Percentiles rank a stretch among this genome's conserved stretches.
These are phyloP conservation scores for Colletotrichum liaoningense DNA, from an alignment of 2,329 filamentous ascomycete species.

Conservation along the genomic window DNA sequence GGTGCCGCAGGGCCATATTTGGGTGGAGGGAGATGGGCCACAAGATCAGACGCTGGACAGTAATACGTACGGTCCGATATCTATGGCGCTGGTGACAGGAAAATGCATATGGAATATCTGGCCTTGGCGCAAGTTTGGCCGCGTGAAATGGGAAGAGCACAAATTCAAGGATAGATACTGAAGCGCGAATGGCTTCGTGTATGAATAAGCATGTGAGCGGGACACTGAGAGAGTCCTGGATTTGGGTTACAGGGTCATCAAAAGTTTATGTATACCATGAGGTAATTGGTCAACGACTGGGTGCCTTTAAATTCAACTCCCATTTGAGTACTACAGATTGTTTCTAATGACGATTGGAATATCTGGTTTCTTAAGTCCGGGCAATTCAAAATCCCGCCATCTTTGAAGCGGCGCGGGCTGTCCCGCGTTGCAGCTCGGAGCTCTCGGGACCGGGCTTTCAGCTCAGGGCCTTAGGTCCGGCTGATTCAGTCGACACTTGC, in stretches of 20 bases:
- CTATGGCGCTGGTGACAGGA: constrained; percentile 79
- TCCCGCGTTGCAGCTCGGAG: background rate
- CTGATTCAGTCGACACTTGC: background rate
- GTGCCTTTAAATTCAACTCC: background rate
- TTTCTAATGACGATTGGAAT: background rate
- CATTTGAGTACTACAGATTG: background rate
- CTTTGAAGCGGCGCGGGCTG: background rate
- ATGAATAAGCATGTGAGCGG: background rate
- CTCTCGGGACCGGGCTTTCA: background rate
- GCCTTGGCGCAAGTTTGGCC: constrained; percentile 71
- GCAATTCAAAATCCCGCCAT: background rate
- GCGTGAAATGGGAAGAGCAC: constrained; percentile 69
- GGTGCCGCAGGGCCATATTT: constrained; percentile 87
- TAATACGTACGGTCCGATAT: constrained; percentile 89
- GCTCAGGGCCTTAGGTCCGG: background rate
- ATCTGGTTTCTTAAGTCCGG: background rate
- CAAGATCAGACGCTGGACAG: constrained; percentile 81
- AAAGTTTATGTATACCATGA: background rate
- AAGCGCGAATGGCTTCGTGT: constrained; percentile 17
- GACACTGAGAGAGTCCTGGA: background rate
- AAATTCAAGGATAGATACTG: constrained; percentile 44
- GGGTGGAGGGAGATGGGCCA: constrained; percentile 92
- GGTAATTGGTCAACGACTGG: background rate
- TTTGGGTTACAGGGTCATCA: background rate
- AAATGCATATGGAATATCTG: constrained; percentile 78